These are phyloP conservation scores for Nitzschia sp. DNA, from an alignment of 108 stramenopile genomes.

Conservation along the genomic window DNA sequence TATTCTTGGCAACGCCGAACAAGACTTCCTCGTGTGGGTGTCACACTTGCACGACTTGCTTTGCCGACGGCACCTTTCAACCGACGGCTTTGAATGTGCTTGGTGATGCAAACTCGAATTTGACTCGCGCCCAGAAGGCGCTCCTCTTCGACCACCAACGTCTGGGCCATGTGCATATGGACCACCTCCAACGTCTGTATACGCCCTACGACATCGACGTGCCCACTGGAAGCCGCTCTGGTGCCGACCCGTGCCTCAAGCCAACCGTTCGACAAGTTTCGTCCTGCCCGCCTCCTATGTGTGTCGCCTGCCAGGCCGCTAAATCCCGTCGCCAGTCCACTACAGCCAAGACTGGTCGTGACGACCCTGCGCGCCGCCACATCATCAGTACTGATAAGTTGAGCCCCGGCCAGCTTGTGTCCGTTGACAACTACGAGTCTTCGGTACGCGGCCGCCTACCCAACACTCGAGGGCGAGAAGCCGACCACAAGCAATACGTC, in stretches of 20 bases:
- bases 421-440: conserved; percentile 44
- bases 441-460: conserved; percentile 39
- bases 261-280: not conserved
- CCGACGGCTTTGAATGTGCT: not conserved
- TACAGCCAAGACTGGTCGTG: not conserved
- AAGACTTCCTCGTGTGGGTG: no score
- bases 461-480: conserved; percentile 36
- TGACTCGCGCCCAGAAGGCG: conserved; percentile 41
- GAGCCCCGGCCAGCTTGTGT: conserved; percentile 40
- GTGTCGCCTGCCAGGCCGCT: conserved; percentile 24
- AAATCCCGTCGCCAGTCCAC: conserved; percentile 20
- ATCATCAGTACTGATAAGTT: conserved; percentile 4
- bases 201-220: not conserved
- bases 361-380: not conserved
- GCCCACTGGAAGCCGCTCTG: not conserved
- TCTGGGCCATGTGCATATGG: conserved; percentile 28
- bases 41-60: not conserved
- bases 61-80: not conserved
- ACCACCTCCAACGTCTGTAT: not conserved
- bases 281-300: not conserved
- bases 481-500: conserved; percentile 9
- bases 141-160: conserved; percentile 38
- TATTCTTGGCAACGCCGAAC: not conserved
- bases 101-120: conserved; percentile 37
- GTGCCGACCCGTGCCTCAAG: not conserved